A percentile compares a stretch with the other conserved stretches of the same genome.
These are phyloP conservation scores for Phytophthora chlamydospora DNA, from an alignment of 352 stramenopile species.

Conservation along the genomic window DNA sequence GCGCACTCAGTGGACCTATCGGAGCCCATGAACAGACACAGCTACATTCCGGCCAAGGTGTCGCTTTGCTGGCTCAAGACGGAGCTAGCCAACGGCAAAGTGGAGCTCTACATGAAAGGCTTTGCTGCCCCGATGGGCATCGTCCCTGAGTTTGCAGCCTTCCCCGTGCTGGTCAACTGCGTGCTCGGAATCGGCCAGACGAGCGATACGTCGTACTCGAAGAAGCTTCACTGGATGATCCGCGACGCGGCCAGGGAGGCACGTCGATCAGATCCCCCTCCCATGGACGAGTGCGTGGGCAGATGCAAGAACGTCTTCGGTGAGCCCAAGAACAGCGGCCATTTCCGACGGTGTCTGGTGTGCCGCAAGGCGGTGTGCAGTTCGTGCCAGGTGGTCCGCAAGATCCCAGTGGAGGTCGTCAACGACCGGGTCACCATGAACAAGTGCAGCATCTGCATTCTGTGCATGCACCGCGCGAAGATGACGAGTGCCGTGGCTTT, in stretches of 20 bases:
- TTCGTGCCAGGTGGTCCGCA: conserved; percentile 36
- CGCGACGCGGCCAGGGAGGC: conserved; percentile 11
- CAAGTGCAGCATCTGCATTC: conserved; percentile 42
- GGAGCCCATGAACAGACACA: conserved; percentile 32
- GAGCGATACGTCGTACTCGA: conserved; percentile 19
- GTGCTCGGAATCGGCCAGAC: conserved; percentile 39
- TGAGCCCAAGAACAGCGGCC: conserved; percentile 2
- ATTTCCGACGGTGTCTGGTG: conserved; percentile 21
- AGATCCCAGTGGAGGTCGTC: conserved; percentile 31
- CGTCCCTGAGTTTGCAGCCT: conserved; percentile 8
- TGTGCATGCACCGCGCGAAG: conserved; percentile 46
- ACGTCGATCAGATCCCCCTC: conserved; percentile 3
- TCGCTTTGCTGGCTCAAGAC: conserved; percentile 53
- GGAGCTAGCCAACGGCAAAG: conserved; percentile 36
- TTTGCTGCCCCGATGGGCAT: conserved; percentile 28
- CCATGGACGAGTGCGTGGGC: conserved; percentile 19
- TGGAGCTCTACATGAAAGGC: conserved; percentile 44
- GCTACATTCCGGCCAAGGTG: conserved; percentile 44
- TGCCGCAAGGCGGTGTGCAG: conserved; percentile 17
- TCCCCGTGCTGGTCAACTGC: conserved; percentile 21
- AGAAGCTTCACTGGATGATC: conserved; percentile 45
- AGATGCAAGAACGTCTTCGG: conserved; percentile 20
- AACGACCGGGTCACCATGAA: conserved; percentile 32
- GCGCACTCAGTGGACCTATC: conserved; percentile 63
- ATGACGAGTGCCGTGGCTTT: conserved; percentile 26